phyloP scores from a whole-genome alignment of 2,329 filamentous ascomycete genomes.

The Aspergillus pseudoviridinutans region DNA sequence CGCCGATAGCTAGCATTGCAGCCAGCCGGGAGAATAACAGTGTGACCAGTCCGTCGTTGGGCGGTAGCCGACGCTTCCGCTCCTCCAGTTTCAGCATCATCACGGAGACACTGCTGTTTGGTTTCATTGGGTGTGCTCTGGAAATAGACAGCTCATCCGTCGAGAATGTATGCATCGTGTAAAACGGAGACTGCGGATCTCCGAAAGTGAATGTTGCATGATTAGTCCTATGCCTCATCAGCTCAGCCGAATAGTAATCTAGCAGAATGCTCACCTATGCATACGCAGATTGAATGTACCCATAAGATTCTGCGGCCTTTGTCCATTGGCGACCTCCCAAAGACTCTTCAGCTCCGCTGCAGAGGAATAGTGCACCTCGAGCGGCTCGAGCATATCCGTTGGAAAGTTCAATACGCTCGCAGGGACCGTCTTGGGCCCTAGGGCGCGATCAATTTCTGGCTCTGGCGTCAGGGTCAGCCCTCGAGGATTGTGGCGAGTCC shows the following conservation, averaged over 20 bases:
- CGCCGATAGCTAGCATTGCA: slow-evolving; percentile 47
- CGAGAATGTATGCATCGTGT: slow-evolving; percentile 41
- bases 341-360: slow-evolving; percentile 37
- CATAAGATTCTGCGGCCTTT: slow-evolving; percentile 28
- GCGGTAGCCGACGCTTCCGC: slow-evolving; percentile 32
- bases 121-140: slow-evolving; percentile 39
- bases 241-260: not conserved
- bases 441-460: slow-evolving; percentile 32
- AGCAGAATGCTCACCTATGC: slow-evolving; percentile 31
- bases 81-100: slow-evolving; percentile 42
- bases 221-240: slow-evolving; percentile 31
- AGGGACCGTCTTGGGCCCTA: slow-evolving; percentile 41
- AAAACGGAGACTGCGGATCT: slow-evolving; percentile 40
- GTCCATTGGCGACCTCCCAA: slow-evolving; percentile 47
- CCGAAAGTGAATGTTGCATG: slow-evolving; percentile 43
- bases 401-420: slow-evolving; percentile 42
- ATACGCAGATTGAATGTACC: slow-evolving; percentile 39
- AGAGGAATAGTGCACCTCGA: slow-evolving; percentile 35
- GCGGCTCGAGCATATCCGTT: slow-evolving; percentile 30
- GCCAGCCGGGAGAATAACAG: slow-evolving; percentile 48
- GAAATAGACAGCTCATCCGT: slow-evolving; percentile 41
- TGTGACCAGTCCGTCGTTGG: slow-evolving; percentile 42
- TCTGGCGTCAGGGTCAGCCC: slow-evolving; percentile 28
- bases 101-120: slow-evolving; percentile 39
- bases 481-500: slow-evolving; percentile 21